phyloP scores from a whole-genome alignment of 192 early-diverging fungal species.

The Coemansia pectinata region DNA sequence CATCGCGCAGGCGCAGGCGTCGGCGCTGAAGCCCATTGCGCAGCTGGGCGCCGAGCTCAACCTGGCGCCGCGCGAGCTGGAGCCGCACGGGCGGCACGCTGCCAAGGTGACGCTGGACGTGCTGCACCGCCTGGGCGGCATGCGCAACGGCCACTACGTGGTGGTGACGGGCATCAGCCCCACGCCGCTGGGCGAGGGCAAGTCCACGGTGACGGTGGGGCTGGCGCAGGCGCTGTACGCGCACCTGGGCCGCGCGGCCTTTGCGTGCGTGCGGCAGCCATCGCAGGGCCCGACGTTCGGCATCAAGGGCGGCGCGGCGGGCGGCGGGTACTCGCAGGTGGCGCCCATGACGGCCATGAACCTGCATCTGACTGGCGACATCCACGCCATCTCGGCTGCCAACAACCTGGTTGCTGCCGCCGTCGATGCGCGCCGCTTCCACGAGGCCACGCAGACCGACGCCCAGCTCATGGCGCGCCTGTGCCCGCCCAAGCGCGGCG shows the following conservation, averaged over 20 bases:
- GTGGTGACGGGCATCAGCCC: slow-evolving; percentile 98
- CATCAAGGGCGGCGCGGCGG: slow-evolving; percentile 98
- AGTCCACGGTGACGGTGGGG: slow-evolving; percentile 96
- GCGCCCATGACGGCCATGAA: slow-evolving; percentile 99
- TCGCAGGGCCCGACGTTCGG: slow-evolving; percentile 99
- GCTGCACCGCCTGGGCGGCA: slow-evolving; percentile 77
- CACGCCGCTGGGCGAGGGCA: slow-evolving; percentile 98
- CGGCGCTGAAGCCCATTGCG: slow-evolving; percentile 64
- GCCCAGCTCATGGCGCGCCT: slow-evolving; percentile 85
- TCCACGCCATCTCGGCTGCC: slow-evolving; percentile 96
- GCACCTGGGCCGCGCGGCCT: slow-evolving; percentile 80
- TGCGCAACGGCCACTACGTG: slow-evolving; percentile 85
- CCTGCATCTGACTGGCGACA: slow-evolving; percentile 97
- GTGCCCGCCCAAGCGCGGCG: slow-evolving; percentile 84
- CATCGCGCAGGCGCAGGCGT: slow-evolving; percentile 77
- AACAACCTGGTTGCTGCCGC: slow-evolving; percentile 98
- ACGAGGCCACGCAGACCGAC: slow-evolving; percentile 77
- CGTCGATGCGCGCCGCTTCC: slow-evolving; percentile 97
- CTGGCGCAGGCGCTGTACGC: slow-evolving; percentile 95
- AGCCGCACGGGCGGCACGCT: slow-evolving; percentile 85
- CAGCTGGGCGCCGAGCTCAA: slow-evolving; percentile 84
- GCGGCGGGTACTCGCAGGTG: slow-evolving; percentile 98
- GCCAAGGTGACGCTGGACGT: slow-evolving; percentile 88
- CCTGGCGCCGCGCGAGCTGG: slow-evolving; percentile 72
- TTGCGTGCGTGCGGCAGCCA: slow-evolving; percentile 98